phyloP scores from a whole-genome alignment of 2,329 filamentous ascomycete species.

The Penicillium palitans region DNA sequence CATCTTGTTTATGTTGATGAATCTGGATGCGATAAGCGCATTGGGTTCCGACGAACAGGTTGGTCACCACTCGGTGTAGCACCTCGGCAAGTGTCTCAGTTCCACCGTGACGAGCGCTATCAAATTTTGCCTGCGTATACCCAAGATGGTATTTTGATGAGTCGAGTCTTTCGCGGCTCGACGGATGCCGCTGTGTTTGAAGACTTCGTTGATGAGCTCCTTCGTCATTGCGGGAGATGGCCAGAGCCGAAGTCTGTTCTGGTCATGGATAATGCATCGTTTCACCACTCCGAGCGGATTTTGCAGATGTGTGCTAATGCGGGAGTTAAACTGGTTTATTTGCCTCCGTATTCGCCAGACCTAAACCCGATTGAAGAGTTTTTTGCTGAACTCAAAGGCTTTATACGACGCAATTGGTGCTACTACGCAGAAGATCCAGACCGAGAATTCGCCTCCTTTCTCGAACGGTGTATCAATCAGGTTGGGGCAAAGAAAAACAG shows the following conservation, averaged over 20 bases:
- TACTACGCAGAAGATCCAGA: background rate
- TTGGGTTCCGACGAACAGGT: background rate
- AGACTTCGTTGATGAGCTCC: background rate
- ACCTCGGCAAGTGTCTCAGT: background rate
- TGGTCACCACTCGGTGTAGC: constrained; percentile 20
- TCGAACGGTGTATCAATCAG: too few species aligned
- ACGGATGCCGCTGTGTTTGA: background rate
- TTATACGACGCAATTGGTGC: background rate
- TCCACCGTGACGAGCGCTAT: background rate
- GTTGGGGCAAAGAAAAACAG: too few species aligned
- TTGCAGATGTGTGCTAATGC: too few species aligned
- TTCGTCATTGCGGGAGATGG: background rate
- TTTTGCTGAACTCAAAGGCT: background rate
- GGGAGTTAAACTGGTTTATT: too few species aligned
- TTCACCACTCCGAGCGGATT: too few species aligned
- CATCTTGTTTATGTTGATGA: background rate
- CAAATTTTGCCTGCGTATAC: background rate
- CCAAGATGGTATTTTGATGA: background rate
- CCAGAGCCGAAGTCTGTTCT: background rate
- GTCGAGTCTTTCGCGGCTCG: background rate
- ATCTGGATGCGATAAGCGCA: background rate
- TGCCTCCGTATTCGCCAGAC: too few species aligned
- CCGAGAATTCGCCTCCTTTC: background rate
- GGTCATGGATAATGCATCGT: background rate
- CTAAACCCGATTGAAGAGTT: too few species aligned